Evolutionary conservation across 1,139 yeast species (phyloP), one percentile per base, ranked within the genome.

Genomic region (Diutina ranongensis): DNA sequence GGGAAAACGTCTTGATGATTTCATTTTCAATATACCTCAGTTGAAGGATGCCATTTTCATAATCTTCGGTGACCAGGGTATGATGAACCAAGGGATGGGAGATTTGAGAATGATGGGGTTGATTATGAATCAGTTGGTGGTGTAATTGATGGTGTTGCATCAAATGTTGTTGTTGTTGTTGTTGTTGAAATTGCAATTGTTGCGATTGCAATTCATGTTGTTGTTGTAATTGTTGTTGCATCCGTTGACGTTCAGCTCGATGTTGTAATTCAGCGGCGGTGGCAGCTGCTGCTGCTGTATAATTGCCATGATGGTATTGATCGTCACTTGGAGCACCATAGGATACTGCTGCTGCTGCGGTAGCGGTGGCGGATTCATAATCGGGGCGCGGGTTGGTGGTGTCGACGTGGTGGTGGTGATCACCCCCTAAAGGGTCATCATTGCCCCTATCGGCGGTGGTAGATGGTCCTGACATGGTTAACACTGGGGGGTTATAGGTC

Each of bases 1-100:
- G 61, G 22, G 64, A 55, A 52, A 71, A 71, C 4, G 74, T 68
- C 57, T 68, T 68, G 57, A 71, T 70, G 45, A 71, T 66, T 52
- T 70, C 75, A 51, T 69, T 69, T 50, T 71, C 75, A 46, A 63
- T 59, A 52, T 58, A 71, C 48, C 65, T 56, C 12, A 70, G 65
- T 54, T 51, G 51, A 36, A 52, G 48, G 44, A 49, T 50, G 46
- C 48, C 46, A 48, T 51, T 19, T 49, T 55, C 47, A 50, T 34
- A 36, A 48, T 52, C 33, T 20, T 31, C 42, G 20, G 42, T 27
- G 32, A 38, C 42, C 31, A 16, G 42, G 21, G 21, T n/a, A 15
- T 38, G 42, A 27, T 38, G 42, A n/a, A 38, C 42, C 42, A 38
- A 21, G n/a, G 49, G 54, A 34, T 51, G 55, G 16, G 50, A 53